Conservation (phyloP, 1,284 basidiomycete genomes). For the Cystobasidium slooffiae region DNA sequence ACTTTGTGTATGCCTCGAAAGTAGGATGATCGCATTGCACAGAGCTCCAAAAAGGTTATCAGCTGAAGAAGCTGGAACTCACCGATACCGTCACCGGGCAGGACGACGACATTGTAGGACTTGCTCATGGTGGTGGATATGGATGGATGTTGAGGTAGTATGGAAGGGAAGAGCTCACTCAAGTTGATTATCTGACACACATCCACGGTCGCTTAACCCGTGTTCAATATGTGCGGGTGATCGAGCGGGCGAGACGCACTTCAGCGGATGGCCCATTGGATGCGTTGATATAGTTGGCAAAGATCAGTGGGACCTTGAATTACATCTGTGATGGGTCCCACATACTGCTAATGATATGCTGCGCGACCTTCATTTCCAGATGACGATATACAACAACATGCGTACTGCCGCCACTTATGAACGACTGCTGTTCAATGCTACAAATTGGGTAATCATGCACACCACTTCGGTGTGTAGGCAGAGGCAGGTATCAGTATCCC, state of each 20-base stretch:
- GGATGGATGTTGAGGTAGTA: background rate
- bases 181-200: no score
- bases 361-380: no score
- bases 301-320: no score
- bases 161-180: background rate
- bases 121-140: slow-evolving; percentile 15
- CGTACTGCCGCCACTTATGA: no score
- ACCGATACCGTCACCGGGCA: slow-evolving; percentile 98
- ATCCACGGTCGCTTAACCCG: background rate
- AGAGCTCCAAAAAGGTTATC: no score
- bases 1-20: background rate
- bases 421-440: no score
- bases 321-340: no score
- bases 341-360: no score
- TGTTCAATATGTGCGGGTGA: background rate
- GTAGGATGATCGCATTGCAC: background rate
- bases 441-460: no score
- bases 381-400: no score
- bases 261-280: slow-evolving; percentile 3
- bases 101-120: slow-evolving; percentile 77
- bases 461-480: no score
- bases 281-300: background rate
- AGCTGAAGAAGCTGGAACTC: slow-evolving; percentile 49
- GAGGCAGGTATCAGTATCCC: slow-evolving; percentile 17
- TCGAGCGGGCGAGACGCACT: slow-evolving; percentile 12